These are phyloP conservation scores for Phytophthora litchii DNA, from an alignment of 352 stramenopile species.

Conservation along the genomic window DNA sequence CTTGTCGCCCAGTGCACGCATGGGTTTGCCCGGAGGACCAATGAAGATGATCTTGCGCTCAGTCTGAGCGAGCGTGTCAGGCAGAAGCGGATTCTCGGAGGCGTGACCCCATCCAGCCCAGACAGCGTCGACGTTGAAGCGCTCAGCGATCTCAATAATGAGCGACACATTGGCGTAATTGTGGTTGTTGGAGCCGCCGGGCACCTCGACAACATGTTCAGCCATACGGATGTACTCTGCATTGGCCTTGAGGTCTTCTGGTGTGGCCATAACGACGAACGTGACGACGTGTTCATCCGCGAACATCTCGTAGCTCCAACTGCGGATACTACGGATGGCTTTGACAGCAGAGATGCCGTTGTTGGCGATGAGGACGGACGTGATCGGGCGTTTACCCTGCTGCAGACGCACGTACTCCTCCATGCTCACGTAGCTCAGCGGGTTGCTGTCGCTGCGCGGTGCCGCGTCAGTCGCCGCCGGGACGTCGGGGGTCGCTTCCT, in stretches of 20 bases:
- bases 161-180: conserved; percentile 99
- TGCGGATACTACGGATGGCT: conserved; percentile 98
- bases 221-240: conserved; percentile 99
- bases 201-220: conserved; percentile 99
- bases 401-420: conserved; percentile 93
- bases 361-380: conserved; percentile 99
- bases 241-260: conserved; percentile 99
- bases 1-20: conserved; percentile 99
- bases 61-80: conserved; percentile 92
- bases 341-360: conserved; percentile 99
- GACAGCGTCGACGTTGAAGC: conserved; percentile 97
- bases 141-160: conserved; percentile 98
- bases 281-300: conserved; percentile 92
- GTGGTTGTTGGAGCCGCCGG: conserved; percentile 99
- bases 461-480: conserved; percentile 2
- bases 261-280: conserved; percentile 99
- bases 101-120: conserved; percentile 99
- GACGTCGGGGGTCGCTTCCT: conserved; percentile 25
- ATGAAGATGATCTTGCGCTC: conserved; percentile 98
- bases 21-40: conserved; percentile 96
- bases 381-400: conserved; percentile 92
- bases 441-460: conserved; percentile 63
- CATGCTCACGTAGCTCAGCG: conserved; percentile 88
- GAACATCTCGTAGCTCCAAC: conserved; percentile 99
- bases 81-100: conserved; percentile 98